Percentiles rank a stretch among this genome's conserved stretches.
These are phyloP conservation scores for Galerina marginata DNA, from an alignment of 768 basidiomycete genomes.

Conservation along the genomic window DNA sequence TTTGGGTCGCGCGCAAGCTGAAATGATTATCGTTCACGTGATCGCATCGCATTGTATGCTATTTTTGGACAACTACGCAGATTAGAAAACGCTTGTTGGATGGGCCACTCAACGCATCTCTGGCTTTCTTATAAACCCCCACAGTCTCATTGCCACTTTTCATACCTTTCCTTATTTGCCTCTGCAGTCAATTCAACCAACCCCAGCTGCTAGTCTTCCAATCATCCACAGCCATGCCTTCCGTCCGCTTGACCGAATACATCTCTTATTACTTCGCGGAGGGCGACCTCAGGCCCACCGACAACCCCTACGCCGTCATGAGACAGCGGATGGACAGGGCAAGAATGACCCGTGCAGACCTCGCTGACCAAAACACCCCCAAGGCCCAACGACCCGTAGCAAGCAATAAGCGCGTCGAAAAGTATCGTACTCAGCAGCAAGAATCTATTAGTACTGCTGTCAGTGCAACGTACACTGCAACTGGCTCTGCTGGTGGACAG, in stretches of 20 bases:
- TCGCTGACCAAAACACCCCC: background rate
- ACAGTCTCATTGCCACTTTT: too few relatives aligned
- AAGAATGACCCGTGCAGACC: background rate
- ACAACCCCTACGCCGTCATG: too few relatives aligned
- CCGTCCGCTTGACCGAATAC: conserved; percentile 1
- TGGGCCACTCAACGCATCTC: too few relatives aligned
- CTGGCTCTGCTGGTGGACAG: conserved; percentile 2
- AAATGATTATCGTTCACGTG: conserved; percentile 11
- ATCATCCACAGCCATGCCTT: background rate
- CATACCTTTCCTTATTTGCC: too few relatives aligned
- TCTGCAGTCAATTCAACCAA: background rate
- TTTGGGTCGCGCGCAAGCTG: conserved; percentile 56
- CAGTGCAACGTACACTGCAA: too few relatives aligned
- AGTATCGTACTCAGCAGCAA: background rate
- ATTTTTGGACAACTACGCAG: too few relatives aligned
- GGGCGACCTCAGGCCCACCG: background rate
- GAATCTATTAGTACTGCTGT: too few relatives aligned
- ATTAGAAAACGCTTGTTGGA: too few relatives aligned
- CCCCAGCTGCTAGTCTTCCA: background rate
- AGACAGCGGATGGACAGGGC: background rate
- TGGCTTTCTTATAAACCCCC: too few relatives aligned
- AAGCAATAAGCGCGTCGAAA: conserved; percentile 20
- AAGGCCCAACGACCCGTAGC: conserved; percentile 19
- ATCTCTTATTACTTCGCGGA: background rate
- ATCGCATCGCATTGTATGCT: background rate